phyloP scores from a whole-genome alignment of 208 protist genomes.

The Porcisia hertigi region DNA sequence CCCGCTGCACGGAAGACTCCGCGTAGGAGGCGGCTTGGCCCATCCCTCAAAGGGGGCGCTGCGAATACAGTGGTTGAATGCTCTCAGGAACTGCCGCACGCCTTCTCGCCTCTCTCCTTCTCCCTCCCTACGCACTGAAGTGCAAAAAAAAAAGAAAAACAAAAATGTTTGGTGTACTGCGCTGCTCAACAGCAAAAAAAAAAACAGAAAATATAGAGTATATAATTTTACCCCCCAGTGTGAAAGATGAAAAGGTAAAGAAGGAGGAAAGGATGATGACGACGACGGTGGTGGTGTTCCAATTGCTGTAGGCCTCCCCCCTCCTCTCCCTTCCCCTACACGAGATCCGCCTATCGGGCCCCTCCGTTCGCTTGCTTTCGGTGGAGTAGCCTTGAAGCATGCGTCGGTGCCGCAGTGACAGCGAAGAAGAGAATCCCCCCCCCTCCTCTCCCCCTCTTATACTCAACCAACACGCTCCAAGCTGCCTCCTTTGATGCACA shows the following conservation, averaged over 20 bases:
- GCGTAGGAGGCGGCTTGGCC: constrained; percentile 62
- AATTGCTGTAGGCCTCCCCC: not conserved
- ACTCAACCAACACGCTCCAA: not conserved
- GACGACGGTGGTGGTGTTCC: too few species aligned
- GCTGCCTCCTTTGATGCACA: not conserved
- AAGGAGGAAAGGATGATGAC: too few species aligned
- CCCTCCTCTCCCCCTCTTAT: too few species aligned
- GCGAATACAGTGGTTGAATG: too few species aligned
- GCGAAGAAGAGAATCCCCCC: not conserved
- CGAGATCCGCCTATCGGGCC: not conserved
- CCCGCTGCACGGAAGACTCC: constrained; percentile 43
- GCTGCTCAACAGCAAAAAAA: too few species aligned
- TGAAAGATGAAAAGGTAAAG: too few species aligned
- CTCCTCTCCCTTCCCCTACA: not conserved
- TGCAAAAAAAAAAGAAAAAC: not conserved
- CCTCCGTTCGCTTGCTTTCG: too few species aligned
- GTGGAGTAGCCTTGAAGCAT: not conserved
- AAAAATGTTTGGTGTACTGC: too few species aligned
- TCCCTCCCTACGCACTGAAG: not conserved
- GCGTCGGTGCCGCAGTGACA: not conserved
- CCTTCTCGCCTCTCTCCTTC: too few species aligned
- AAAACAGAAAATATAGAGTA: too few species aligned
- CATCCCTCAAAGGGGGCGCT: constrained; percentile 17
- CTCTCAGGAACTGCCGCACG: not conserved
- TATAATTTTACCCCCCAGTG: too few species aligned